These are phyloP conservation scores for Circinella umbellata DNA, from an alignment of 371 early-diverging fungal species.

Conservation along the genomic window DNA sequence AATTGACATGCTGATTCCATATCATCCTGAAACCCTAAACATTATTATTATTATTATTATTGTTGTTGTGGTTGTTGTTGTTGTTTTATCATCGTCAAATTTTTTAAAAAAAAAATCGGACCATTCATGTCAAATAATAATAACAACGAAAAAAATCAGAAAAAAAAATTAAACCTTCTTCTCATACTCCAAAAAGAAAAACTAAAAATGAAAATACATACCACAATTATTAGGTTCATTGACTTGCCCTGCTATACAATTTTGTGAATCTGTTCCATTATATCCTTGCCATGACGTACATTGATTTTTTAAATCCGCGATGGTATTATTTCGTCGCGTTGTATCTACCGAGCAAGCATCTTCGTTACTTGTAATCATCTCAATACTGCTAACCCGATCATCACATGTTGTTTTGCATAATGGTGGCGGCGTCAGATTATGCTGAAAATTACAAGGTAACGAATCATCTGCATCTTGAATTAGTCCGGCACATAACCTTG, in stretches of 20 bases:
- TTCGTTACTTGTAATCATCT: conserved; percentile 28
- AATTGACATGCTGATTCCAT: conserved; percentile 32
- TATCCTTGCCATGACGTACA: conserved; percentile 46
- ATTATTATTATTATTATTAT: too few relatives aligned
- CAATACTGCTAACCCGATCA: conserved; percentile 36
- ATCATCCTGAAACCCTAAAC: conserved; percentile 30
- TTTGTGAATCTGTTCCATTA: conserved; percentile 23
- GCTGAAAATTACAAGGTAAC: conserved; percentile 42
- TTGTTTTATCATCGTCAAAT: too few relatives aligned
- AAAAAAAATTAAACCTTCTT: too few relatives aligned
- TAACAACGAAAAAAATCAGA: too few relatives aligned
- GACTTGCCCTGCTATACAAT: conserved; percentile 39
- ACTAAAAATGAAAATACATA: conserved; percentile 16
- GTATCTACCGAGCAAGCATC: neutral
- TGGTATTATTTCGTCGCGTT: neutral
- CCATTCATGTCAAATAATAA: neutral
- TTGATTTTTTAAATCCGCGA: conserved; percentile 18
- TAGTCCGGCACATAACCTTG: conserved; percentile 38
- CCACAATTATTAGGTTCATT: conserved; percentile 53
- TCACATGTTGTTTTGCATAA: conserved; percentile 47
- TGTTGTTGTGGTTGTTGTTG: too few relatives aligned
- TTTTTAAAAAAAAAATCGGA: too few relatives aligned
- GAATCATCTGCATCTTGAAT: conserved; percentile 40
- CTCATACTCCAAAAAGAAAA: neutral
- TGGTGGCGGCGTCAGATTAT: conserved; percentile 35